Conservation (phyloP, 805 yeast species). For the Pichia nakasei region DNA sequence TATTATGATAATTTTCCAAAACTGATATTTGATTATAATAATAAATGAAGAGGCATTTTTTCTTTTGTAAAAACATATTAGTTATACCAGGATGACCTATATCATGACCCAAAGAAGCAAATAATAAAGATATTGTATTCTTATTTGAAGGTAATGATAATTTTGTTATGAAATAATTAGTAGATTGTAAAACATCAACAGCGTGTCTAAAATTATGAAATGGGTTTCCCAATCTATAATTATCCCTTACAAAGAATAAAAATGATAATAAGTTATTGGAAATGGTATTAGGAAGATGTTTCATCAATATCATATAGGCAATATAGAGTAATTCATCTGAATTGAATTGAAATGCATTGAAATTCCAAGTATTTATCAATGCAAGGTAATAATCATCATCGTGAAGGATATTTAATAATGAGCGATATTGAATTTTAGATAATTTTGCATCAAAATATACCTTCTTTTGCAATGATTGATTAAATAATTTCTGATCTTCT, state of each 20-base stretch:
- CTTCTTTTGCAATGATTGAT: constrained; percentile 19
- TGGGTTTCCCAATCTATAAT: constrained; percentile 77
- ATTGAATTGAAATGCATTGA: constrained; percentile 57
- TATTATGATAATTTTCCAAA: constrained; percentile 74
- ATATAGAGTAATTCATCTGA: constrained; percentile 60
- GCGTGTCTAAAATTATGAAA: constrained; percentile 96
- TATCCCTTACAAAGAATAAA: constrained; percentile 60
- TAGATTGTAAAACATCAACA: constrained; percentile 88
- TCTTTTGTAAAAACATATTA: constrained; percentile 54
- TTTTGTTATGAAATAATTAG: constrained; percentile 47
- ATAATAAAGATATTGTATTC: constrained; percentile 51
- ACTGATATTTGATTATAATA: constrained; percentile 59
- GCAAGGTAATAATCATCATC: constrained; percentile 18
- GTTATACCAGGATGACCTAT: constrained; percentile 97
- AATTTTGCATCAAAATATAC: constrained; percentile 25
- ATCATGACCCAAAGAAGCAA: constrained; percentile 92
- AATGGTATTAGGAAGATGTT: constrained; percentile 10
- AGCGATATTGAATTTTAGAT: not conserved
- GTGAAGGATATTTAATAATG: constrained; percentile 4
- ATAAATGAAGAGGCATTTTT: constrained; percentile 54
- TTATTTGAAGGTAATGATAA: constrained; percentile 9
- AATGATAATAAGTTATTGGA: constrained; percentile 24
- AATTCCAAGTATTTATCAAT: constrained; percentile 52
- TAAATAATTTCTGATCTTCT: constrained; percentile 7
- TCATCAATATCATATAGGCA: constrained; percentile 42